Conservation (phyloP, 805 yeast species). For the Schizosaccharomyces cryophilus region DNA sequence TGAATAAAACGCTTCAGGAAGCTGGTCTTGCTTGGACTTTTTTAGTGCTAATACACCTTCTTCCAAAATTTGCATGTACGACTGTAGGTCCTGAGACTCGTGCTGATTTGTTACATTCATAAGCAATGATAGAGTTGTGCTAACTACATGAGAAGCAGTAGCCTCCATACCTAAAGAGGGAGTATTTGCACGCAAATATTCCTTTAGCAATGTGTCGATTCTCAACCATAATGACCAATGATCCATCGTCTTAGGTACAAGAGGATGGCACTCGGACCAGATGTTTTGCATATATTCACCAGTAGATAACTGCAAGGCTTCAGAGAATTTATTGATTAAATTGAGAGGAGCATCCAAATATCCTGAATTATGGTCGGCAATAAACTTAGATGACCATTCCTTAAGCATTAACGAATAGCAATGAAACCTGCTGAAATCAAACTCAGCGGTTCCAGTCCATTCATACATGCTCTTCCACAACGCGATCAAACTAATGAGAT, state of each 20-base stretch:
- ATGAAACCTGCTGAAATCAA: neutral
- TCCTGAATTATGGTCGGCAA: too few relatives aligned
- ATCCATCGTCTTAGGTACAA: neutral
- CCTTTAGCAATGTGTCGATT: neutral
- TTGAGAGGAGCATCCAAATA: neutral
- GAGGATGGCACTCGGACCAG: neutral
- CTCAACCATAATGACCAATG: neutral
- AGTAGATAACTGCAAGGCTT: neutral
- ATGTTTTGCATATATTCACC: neutral
- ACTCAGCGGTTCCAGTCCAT: neutral
- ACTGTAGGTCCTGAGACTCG: neutral
- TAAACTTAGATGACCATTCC: neutral
- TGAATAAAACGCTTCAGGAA: neutral
- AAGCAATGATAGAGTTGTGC: neutral
- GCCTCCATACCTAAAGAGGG: neutral
- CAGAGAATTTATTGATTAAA: neutral
- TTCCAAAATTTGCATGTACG: neutral
- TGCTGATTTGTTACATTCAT: neutral
- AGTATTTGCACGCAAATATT: neutral
- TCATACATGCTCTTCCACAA: neutral
- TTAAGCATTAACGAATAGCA: neutral
- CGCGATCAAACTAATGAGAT: neutral
- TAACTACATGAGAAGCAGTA: neutral
- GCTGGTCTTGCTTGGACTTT: neutral
- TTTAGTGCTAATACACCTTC: neutral